Evolutionary conservation across 192 early-diverging fungal genomes (phyloP).

Genomic region (Gigaspora rosea): DNA sequence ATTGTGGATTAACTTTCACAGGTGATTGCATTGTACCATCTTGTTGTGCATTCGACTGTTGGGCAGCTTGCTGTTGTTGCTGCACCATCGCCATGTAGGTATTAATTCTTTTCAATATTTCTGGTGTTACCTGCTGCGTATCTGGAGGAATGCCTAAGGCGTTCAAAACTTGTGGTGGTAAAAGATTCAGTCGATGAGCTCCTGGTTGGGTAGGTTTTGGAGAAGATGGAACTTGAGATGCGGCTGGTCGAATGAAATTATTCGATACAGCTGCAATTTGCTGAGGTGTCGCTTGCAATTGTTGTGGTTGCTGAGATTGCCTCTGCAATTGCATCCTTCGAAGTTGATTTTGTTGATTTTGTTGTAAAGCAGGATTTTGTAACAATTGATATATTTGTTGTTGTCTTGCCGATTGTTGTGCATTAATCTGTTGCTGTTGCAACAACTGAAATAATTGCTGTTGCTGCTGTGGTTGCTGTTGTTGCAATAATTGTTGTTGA

Average conservation of each 20-base stretch:
- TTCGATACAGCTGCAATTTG: not conserved
- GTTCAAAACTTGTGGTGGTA: not conserved
- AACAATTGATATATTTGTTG: not conserved
- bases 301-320: conserved; percentile 7
- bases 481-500: not conserved
- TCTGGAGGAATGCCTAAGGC: not conserved
- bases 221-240: not conserved
- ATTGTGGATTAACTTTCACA: not conserved
- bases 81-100: not conserved
- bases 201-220: not conserved
- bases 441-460: not conserved
- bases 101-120: not conserved
- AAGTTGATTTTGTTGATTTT: not conserved
- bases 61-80: not conserved
- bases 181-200: not conserved
- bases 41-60: not conserved
- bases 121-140: not conserved
- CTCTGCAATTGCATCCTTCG: not conserved
- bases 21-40: not conserved
- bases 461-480: not conserved
- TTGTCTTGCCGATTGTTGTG: not conserved
- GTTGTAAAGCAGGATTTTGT: not conserved
- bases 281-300: not conserved
- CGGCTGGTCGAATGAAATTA: not conserved
- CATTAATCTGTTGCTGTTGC: not conserved